phyloP scores from a whole-genome alignment of 108 stramenopile species.

The Aurantiochytrium sp. region DNA sequence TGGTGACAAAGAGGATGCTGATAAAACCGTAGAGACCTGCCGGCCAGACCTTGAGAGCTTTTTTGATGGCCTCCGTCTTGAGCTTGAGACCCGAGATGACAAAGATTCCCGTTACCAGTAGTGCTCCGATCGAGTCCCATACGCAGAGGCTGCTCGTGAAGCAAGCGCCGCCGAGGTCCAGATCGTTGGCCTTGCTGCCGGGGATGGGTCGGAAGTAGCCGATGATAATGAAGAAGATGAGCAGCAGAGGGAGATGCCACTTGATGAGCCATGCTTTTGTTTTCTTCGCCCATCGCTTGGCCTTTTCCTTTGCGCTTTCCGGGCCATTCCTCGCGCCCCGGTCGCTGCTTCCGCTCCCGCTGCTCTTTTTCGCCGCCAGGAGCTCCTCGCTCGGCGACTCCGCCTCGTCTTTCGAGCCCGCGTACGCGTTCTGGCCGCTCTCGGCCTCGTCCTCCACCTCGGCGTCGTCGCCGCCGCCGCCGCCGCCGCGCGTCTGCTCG shows the following conservation, averaged over 20 bases:
- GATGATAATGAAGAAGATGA: neutral
- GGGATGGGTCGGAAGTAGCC: neutral
- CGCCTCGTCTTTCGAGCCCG: no score
- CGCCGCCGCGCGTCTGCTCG: no score
- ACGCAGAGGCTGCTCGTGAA: neutral
- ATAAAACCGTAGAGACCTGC: neutral
- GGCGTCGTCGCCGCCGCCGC: no score
- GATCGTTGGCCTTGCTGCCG: neutral
- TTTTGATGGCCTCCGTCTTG: slow-evolving; percentile 16
- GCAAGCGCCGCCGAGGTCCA: slow-evolving; percentile 2
- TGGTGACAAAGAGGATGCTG: neutral
- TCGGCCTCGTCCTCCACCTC: no score
- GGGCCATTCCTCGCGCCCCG: no score
- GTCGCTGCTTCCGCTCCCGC: no score
- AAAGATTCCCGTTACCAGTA: neutral
- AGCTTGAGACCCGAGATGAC: slow-evolving; percentile 16
- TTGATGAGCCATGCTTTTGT: slow-evolving; percentile 5
- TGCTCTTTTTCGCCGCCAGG: no score
- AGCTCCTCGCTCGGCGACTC: no score
- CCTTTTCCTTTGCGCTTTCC: neutral
- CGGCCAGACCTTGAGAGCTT: neutral
- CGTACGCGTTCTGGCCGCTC: no score
- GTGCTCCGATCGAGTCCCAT: neutral
- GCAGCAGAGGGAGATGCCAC: slow-evolving; percentile 23
- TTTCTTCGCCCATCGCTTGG: neutral